A percentile compares a stretch with the other conserved stretches of the same genome.
Evolutionary conservation across 768 basidiomycete genomes (phyloP).

Genomic region (Tricholoma hemisulphureum): DNA sequence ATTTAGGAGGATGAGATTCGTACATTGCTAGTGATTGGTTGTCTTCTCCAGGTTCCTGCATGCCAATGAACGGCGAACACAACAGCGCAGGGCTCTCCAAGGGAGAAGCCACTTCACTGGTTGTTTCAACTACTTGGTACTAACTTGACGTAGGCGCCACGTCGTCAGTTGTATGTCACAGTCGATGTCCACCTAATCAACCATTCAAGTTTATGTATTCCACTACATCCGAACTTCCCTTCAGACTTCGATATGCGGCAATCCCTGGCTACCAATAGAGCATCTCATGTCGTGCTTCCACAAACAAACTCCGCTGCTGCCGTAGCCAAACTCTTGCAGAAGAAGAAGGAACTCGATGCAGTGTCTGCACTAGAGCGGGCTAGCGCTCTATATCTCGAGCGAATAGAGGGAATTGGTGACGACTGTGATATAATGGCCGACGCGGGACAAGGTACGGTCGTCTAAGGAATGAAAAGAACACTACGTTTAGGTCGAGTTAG

Average conservation of each 20-base stretch:
- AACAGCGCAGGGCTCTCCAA: background rate
- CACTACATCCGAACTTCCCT: conserved; percentile 2
- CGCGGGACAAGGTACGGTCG: conserved; percentile 59
- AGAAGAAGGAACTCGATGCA: conserved; percentile 80
- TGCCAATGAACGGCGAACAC: conserved; percentile 14
- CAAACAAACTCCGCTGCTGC: conserved; percentile 48
- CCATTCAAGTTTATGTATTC: background rate
- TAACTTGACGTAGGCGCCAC: no score
- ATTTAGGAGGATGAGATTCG: conserved; percentile 65
- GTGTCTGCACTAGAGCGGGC: conserved; percentile 70
- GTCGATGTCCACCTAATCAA: no score
- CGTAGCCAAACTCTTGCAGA: conserved; percentile 59
- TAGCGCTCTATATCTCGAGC: conserved; percentile 59
- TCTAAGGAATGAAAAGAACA: background rate
- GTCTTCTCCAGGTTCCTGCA: conserved; percentile 38
- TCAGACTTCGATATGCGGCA: conserved; percentile 45
- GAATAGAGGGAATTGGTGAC: conserved; percentile 65
- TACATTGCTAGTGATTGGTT: conserved; percentile 47
- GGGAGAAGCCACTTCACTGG: no score
- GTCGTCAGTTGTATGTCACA: no score
- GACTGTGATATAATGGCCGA: conserved; percentile 79
- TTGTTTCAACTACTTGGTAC: no score
- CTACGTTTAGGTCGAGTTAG: conserved; percentile 32
- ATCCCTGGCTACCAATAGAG: conserved; percentile 51
- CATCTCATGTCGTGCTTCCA: conserved; percentile 44